A percentile compares a stretch with the other conserved stretches of the same genome.
Conservation (phyloP, 1,284 basidiomycete genomes). For the Austroboletus novae-zelandiae region DNA sequence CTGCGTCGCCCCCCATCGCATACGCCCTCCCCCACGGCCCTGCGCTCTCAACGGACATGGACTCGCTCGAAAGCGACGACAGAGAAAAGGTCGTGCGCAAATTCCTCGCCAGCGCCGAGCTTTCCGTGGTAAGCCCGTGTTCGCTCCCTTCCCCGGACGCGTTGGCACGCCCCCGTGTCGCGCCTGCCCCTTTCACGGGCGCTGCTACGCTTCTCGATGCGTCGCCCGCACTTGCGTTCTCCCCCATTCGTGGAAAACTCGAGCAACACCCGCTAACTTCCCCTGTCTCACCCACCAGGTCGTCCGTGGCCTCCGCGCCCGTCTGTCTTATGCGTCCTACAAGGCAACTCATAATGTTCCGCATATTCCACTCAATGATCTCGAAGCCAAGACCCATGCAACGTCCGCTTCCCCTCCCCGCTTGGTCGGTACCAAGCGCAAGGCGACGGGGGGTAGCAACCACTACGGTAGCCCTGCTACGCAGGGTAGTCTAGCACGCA, state of each 20-base stretch:
- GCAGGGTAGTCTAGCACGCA: slow-evolving; percentile 37
- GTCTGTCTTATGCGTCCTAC: slow-evolving; percentile 76
- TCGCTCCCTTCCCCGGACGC: slow-evolving; percentile 40
- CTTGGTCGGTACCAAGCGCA: slow-evolving; percentile 57
- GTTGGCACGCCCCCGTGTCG: slow-evolving; percentile 35
- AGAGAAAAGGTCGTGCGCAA: slow-evolving; percentile 66
- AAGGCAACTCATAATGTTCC: slow-evolving; percentile 72
- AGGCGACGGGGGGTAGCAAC: slow-evolving; percentile 41
- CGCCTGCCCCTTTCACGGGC: slow-evolving; percentile 7
- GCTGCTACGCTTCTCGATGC: not conserved
- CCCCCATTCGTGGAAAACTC: slow-evolving; percentile 8
- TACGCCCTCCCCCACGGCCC: slow-evolving; percentile 50
- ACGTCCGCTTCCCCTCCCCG: slow-evolving; percentile 44
- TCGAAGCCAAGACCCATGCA: slow-evolving; percentile 57
- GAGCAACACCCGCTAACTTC: slow-evolving; percentile 32
- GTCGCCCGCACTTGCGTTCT: not conserved
- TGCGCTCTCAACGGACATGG: slow-evolving; percentile 38
- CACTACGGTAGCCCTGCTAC: slow-evolving; percentile 51
- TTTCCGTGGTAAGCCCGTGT: slow-evolving; percentile 63
- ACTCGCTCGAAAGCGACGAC: slow-evolving; percentile 48
- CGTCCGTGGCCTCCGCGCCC: slow-evolving; percentile 70
- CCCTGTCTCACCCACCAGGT: slow-evolving; percentile 52
- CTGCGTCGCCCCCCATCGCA: slow-evolving; percentile 67
- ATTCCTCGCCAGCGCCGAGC: slow-evolving; percentile 70
- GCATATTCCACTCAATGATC: slow-evolving; percentile 60